Conservation (phyloP, 306 rosid species). For the Dalbergia cochinchinensis region DNA sequence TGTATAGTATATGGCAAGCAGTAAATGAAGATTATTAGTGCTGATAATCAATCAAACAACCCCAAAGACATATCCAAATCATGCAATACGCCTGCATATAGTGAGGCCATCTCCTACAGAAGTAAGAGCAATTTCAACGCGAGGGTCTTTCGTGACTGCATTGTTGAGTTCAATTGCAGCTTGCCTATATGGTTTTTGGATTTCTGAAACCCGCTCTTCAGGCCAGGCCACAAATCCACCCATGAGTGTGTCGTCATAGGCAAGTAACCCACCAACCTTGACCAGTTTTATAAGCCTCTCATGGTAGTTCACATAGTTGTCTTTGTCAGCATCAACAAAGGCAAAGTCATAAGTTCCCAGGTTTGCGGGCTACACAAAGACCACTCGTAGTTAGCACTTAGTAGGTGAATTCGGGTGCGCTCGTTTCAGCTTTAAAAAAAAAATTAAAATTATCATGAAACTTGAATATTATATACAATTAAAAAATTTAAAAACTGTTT, state of each 20-base stretch:
- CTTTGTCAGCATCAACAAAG: slow-evolving; percentile 64
- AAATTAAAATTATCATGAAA: no score
- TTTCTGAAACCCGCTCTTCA: slow-evolving; percentile 47
- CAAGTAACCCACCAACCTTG: slow-evolving; percentile 57
- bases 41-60: no score
- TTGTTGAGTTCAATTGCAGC: slow-evolving; percentile 46
- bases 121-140: slow-evolving; percentile 51
- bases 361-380: slow-evolving; percentile 41
- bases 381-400: no score
- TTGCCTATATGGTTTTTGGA: slow-evolving; percentile 31
- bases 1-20: no score
- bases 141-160: slow-evolving; percentile 44
- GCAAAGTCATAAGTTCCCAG: slow-evolving; percentile 56
- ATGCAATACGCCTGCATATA: slow-evolving; percentile 50
- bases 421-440: no score
- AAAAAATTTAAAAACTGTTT: no score
- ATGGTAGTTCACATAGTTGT: slow-evolving; percentile 52
- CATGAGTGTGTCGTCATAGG: slow-evolving; percentile 57
- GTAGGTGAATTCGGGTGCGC: no score
- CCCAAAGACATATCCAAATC: no score
- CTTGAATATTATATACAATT: no score
- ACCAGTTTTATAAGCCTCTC: slow-evolving; percentile 59
- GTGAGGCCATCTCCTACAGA: slow-evolving; percentile 53
- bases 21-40: no score
- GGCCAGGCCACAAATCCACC: slow-evolving; percentile 53